Conservation (phyloP, 345 rosid species). For the Xanthoceras sorbifolium region DNA sequence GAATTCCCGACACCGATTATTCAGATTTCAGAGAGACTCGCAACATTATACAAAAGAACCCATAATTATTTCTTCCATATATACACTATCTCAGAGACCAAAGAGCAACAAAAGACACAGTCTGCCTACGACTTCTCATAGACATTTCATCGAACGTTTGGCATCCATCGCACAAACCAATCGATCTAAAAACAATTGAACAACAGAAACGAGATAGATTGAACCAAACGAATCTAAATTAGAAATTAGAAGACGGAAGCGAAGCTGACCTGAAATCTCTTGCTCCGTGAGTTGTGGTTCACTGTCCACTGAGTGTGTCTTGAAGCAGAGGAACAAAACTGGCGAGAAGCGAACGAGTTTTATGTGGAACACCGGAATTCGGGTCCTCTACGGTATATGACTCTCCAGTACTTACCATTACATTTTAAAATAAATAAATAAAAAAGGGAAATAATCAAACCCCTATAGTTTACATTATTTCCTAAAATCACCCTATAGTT, state of each 20-base stretch:
- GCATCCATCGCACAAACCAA: not conserved
- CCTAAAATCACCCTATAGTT: no score
- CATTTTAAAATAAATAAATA: no score
- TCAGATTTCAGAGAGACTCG: not conserved
- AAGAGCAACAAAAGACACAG: not conserved
- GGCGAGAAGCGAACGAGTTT: no score
- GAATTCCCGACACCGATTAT: not conserved
- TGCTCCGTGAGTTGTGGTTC: not conserved
- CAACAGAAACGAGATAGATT: not conserved
- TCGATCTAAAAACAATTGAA: not conserved
- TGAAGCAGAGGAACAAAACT: not conserved
- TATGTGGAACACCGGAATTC: no score
- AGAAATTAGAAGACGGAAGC: not conserved
- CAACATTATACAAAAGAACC: not conserved
- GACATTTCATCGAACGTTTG: constrained; percentile 9
- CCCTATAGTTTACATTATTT: no score
- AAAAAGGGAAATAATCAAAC: no score
- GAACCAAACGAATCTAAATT: not conserved
- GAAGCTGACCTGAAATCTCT: not conserved
- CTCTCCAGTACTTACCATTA: no score
- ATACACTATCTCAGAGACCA: not conserved
- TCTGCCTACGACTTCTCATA: not conserved
- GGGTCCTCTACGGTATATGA: no score
- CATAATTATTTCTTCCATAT: not conserved
- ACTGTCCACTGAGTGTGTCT: not conserved